phyloP scores from a whole-genome alignment of 306 rosid species.

The Prunus campanulata region DNA sequence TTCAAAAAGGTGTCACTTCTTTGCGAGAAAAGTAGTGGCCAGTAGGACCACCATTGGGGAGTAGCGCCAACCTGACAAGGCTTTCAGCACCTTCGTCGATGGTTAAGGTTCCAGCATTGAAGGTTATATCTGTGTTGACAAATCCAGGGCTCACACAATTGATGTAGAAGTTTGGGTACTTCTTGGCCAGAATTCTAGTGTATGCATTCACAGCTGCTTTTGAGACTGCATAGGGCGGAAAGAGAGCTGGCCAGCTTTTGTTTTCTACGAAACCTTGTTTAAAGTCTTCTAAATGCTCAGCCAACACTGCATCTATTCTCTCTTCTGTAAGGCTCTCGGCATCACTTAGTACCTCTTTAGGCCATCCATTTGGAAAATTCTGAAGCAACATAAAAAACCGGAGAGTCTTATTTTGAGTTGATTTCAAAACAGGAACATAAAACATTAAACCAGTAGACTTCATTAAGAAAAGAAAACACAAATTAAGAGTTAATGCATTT shows the following conservation, averaged over 20 bases:
- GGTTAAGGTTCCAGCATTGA: conserved; percentile 30
- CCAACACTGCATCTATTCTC: conserved; percentile 33
- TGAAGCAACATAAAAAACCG: conserved; percentile 2
- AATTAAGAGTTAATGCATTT: too few relatives aligned
- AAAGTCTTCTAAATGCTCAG: conserved; percentile 27
- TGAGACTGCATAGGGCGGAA: conserved; percentile 30
- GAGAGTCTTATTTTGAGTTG: not conserved
- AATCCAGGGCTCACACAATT: conserved; percentile 46
- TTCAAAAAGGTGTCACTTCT: conserved; percentile 26
- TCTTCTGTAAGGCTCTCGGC: conserved; percentile 41
- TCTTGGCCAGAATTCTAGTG: conserved; percentile 44
- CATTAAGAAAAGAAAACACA: too few relatives aligned
- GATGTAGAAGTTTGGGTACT: conserved; percentile 23
- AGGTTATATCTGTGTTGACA: conserved; percentile 33
- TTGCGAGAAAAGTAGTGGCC: conserved; percentile 33
- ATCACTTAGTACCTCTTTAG: conserved; percentile 32
- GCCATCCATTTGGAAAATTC: conserved; percentile 34
- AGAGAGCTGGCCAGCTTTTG: conserved; percentile 35
- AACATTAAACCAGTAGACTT: too few relatives aligned
- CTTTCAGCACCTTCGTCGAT: conserved; percentile 44
- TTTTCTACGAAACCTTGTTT: conserved; percentile 34
- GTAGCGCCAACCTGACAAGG: conserved; percentile 35
- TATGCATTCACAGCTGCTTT: conserved; percentile 41
- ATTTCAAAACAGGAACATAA: not conserved
- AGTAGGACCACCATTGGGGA: conserved; percentile 34